Evolutionary conservation across 306 rosid genomes (phyloP).

Genomic region (Canavalia ensiformis): DNA sequence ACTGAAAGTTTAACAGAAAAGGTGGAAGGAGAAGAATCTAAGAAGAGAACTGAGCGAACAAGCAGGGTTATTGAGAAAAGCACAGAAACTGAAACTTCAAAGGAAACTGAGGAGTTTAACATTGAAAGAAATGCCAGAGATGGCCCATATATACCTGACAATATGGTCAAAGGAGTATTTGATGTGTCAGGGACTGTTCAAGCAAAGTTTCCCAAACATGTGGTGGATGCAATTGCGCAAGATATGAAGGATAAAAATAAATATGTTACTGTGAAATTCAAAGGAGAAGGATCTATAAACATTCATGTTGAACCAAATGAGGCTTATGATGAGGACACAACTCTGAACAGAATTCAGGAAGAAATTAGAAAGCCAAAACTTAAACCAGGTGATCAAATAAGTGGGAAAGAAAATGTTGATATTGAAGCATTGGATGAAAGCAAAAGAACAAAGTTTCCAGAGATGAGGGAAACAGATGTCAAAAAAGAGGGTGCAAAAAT

Average conservation of each 20-base stretch:
- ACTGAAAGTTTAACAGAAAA: slow-evolving; percentile 26
- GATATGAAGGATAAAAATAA: slow-evolving; percentile 22
- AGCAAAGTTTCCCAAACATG: slow-evolving; percentile 24
- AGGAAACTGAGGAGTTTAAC: slow-evolving; percentile 27
- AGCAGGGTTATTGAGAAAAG: background rate
- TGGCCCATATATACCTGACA: background rate
- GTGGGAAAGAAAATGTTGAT: slow-evolving; percentile 7
- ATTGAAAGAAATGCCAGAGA: slow-evolving; percentile 19
- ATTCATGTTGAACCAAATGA: slow-evolving; percentile 43
- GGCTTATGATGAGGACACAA: slow-evolving; percentile 7
- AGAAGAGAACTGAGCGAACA: background rate
- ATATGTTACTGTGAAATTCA: background rate
- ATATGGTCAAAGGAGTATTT: slow-evolving; percentile 14
- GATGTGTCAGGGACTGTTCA: slow-evolving; percentile 14
- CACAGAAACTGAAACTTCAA: slow-evolving; percentile 1
- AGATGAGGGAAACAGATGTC: background rate
- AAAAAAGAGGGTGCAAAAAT: slow-evolving; percentile 20
- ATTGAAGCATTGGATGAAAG: slow-evolving; percentile 34
- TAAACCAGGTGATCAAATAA: slow-evolving; percentile 8
- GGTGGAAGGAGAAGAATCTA: slow-evolving; percentile 18
- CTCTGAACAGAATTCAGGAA: background rate
- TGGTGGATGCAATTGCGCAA: background rate
- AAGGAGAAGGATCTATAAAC: slow-evolving; percentile 31
- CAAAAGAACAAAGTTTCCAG: slow-evolving; percentile 1
- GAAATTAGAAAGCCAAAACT: slow-evolving; percentile 35